These are phyloP conservation scores for Sporisorium iseilematis-ciliati DNA, from an alignment of 1,284 basidiomycete genomes.

Conservation along the genomic window DNA sequence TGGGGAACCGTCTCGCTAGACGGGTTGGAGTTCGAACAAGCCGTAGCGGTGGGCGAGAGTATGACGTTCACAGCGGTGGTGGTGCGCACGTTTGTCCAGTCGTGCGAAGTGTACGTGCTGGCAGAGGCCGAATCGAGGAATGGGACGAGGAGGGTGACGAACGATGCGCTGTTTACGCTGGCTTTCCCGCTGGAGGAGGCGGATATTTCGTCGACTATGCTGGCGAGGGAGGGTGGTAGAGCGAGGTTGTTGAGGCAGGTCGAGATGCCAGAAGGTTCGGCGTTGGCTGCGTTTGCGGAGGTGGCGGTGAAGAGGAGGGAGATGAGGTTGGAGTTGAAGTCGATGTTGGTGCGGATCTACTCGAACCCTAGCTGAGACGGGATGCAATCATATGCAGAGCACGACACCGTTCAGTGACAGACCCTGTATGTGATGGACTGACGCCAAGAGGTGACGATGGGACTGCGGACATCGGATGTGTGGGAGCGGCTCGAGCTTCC, in stretches of 20 bases:
- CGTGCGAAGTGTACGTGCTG: slow-evolving; percentile 59
- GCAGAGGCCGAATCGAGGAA: slow-evolving; percentile 54
- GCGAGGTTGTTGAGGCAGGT: slow-evolving; percentile 31
- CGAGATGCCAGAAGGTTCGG: slow-evolving; percentile 43
- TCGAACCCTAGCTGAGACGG: slow-evolving; percentile 24
- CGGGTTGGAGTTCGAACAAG: slow-evolving; percentile 56
- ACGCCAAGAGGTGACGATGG: no score
- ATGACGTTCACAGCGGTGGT: slow-evolving; percentile 56
- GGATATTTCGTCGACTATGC: slow-evolving; percentile 12
- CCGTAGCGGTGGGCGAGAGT: slow-evolving; percentile 54
- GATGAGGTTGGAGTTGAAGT: slow-evolving; percentile 41
- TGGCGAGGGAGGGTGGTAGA: slow-evolving; percentile 10
- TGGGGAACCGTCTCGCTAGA: slow-evolving; percentile 62
- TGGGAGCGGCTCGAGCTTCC: no score
- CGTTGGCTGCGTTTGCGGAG: slow-evolving; percentile 42
- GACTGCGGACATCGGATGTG: no score
- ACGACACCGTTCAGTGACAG: no score
- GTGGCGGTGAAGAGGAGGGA: slow-evolving; percentile 42
- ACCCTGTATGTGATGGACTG: no score
- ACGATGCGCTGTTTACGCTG: slow-evolving; percentile 61
- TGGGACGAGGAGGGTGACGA: slow-evolving; percentile 50
- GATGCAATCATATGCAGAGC: no score
- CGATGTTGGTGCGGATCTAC: slow-evolving; percentile 52
- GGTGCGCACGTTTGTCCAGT: slow-evolving; percentile 48
- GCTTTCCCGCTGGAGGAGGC: slow-evolving; percentile 40